A percentile compares a stretch with the other conserved stretches of the same genome.
phyloP scores from a whole-genome alignment of 2,329 filamentous ascomycete genomes.

The Xylariaceae sp. region DNA sequence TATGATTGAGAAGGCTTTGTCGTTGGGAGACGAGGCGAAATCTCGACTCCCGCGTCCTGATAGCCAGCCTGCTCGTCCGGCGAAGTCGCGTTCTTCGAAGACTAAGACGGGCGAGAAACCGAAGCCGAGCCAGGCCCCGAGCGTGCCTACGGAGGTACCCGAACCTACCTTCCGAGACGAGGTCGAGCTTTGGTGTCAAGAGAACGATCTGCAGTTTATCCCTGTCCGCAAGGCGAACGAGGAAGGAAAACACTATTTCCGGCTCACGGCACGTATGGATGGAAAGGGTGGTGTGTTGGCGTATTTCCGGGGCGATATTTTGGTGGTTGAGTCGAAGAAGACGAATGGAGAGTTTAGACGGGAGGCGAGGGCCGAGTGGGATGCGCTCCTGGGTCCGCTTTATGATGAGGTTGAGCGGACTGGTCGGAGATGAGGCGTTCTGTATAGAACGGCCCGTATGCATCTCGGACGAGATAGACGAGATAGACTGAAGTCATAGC shows the following conservation, averaged over 20 bases:
- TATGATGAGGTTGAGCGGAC: slow-evolving; percentile 34
- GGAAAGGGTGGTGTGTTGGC: slow-evolving; percentile 70
- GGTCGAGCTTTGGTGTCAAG: slow-evolving; percentile 75
- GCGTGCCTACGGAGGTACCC: slow-evolving; percentile 33
- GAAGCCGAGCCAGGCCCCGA: slow-evolving; percentile 17
- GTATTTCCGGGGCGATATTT: slow-evolving; percentile 61
- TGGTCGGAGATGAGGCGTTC: slow-evolving; percentile 9
- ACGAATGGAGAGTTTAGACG: slow-evolving; percentile 37
- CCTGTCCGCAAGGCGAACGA: slow-evolving; percentile 63
- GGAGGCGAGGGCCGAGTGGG: slow-evolving; percentile 47
- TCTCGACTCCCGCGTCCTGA: slow-evolving; percentile 38
- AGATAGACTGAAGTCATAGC: no score
- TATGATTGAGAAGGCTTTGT: slow-evolving; percentile 52
- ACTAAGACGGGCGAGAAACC: slow-evolving; percentile 13
- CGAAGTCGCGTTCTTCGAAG: slow-evolving; percentile 22
- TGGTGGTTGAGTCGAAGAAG: slow-evolving; percentile 47
- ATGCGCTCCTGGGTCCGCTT: slow-evolving; percentile 49
- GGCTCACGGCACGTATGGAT: slow-evolving; percentile 74
- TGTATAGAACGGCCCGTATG: background rate
- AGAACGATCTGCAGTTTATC: slow-evolving; percentile 71
- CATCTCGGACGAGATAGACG: no score
- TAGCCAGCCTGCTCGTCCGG: slow-evolving; percentile 24
- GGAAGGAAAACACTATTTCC: slow-evolving; percentile 65
- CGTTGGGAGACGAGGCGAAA: slow-evolving; percentile 43
- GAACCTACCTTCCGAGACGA: slow-evolving; percentile 67